These are phyloP conservation scores for Globisporangium ultimum DNA, from an alignment of 352 stramenopile species.

Conservation along the genomic window DNA sequence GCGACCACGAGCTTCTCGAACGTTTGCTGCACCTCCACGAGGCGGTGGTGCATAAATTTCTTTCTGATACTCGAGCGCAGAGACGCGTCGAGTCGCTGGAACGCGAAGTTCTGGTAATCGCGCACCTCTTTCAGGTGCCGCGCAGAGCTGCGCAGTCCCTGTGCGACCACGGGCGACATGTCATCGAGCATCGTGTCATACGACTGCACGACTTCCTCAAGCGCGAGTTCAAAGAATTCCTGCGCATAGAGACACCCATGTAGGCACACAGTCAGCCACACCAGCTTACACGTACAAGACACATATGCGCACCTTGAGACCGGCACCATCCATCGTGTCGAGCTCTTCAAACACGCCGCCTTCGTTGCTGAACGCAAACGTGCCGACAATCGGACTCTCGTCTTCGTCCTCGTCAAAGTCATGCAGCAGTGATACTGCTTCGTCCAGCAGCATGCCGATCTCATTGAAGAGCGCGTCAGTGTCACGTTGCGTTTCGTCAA, in stretches of 20 bases:
- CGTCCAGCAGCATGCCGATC: constrained; percentile 52
- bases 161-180: constrained; percentile 44
- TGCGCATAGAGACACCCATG: constrained; percentile 7
- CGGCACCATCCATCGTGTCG: constrained; percentile 65
- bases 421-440: constrained; percentile 37
- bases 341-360: constrained; percentile 58
- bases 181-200: constrained; percentile 53
- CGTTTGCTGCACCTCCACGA: constrained; percentile 61
- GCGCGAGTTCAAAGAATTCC: constrained; percentile 68
- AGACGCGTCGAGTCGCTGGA: constrained; percentile 44
- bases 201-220: constrained; percentile 57
- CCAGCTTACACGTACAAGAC: too few relatives aligned
- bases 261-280: too few relatives aligned
- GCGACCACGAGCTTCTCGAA: constrained; percentile 69
- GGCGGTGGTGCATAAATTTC: constrained; percentile 56
- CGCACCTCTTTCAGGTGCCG: constrained; percentile 49
- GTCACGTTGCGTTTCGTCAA: constrained; percentile 14
- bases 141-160: constrained; percentile 39
- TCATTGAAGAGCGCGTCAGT: constrained; percentile 38
- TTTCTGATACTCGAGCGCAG: constrained; percentile 33
- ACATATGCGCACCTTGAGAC: constrained; percentile 44
- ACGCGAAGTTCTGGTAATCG: constrained; percentile 42
- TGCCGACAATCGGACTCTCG: constrained; percentile 39
- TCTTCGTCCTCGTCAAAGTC: constrained; percentile 24
- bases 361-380: constrained; percentile 60